These are phyloP conservation scores for Sphaerulina populicola DNA, from an alignment of 2,329 filamentous ascomycete species.

Conservation along the genomic window DNA sequence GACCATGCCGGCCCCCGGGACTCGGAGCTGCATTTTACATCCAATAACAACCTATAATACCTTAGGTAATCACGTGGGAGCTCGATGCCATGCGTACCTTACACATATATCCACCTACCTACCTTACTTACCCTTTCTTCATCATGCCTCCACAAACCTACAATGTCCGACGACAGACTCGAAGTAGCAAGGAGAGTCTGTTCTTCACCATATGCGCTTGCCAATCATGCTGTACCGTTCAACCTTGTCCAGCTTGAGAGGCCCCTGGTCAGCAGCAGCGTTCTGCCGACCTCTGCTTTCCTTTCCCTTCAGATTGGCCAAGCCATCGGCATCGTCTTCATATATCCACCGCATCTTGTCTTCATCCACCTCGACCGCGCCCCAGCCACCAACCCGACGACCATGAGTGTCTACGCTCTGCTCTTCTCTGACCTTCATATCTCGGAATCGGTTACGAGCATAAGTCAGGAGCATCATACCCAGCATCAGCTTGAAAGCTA, in stretches of 20 bases:
- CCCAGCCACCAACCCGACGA: constrained; percentile 71
- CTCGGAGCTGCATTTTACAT: no score
- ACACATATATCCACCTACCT: no score
- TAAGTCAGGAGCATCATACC: constrained; percentile 81
- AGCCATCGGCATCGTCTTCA: constrained; percentile 67
- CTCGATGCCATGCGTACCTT: no score
- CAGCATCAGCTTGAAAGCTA: constrained; percentile 66
- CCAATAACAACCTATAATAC: no score
- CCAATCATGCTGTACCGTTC: constrained; percentile 89
- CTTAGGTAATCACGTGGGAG: no score
- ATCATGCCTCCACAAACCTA: no score
- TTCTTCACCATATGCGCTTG: constrained; percentile 79
- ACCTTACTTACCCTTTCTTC: no score
- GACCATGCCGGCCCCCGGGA: no score
- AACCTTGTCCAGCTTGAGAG: constrained; percentile 57
- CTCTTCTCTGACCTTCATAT: constrained; percentile 65
- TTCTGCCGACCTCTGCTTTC: constrained; percentile 53
- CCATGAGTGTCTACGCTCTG: constrained; percentile 51
- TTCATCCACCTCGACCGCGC: constrained; percentile 78
- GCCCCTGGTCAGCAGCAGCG: constrained; percentile 38
- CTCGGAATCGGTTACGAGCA: constrained; percentile 66
- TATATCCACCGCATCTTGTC: constrained; percentile 82
- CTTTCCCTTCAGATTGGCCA: constrained; percentile 52
- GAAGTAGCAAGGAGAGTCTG: neutral
- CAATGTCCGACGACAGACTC: no score